These are phyloP conservation scores for Pseudocercospora crystallina DNA, from an alignment of 2,329 filamentous ascomycete species.

Conservation along the genomic window DNA sequence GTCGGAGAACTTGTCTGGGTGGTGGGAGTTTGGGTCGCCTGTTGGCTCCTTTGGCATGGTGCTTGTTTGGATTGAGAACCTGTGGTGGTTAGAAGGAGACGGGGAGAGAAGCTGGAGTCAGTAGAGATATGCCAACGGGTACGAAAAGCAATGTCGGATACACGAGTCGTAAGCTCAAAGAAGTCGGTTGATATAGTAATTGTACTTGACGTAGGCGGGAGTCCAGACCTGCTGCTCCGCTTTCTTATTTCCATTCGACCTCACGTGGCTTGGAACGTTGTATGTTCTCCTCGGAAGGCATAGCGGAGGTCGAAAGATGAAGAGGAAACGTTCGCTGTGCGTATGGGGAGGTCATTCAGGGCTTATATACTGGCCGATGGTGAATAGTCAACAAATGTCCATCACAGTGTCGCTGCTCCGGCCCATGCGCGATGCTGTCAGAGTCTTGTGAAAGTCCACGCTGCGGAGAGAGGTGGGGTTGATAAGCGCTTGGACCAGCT, in stretches of 20 bases:
- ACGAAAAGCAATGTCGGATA: not conserved
- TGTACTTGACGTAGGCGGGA: slow-evolving; percentile 14
- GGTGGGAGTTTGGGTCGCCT: slow-evolving; percentile 43
- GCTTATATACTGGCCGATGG: too few species aligned
- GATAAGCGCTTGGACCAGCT: too few species aligned
- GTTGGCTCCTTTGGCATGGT: slow-evolving; percentile 36
- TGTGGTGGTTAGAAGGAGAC: not conserved
- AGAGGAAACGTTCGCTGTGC: too few species aligned
- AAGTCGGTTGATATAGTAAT: too few species aligned
- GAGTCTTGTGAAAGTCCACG: too few species aligned
- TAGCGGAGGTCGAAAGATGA: too few species aligned
- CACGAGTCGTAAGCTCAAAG: too few species aligned
- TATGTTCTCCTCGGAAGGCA: not conserved
- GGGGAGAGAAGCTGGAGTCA: not conserved
- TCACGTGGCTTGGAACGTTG: not conserved
- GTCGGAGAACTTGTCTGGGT: slow-evolving; percentile 34
- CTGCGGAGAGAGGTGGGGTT: too few species aligned
- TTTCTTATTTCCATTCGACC: slow-evolving; percentile 7
- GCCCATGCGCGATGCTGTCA: too few species aligned
- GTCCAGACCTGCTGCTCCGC: slow-evolving; percentile 14
- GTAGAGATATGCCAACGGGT: not conserved
- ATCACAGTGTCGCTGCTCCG: too few species aligned
- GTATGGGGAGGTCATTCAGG: too few species aligned
- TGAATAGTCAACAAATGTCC: too few species aligned
- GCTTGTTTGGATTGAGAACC: not conserved